Base-by-base conservation (phyloP, 768 basidiomycete species). In the Boletus patriciae region DNA sequence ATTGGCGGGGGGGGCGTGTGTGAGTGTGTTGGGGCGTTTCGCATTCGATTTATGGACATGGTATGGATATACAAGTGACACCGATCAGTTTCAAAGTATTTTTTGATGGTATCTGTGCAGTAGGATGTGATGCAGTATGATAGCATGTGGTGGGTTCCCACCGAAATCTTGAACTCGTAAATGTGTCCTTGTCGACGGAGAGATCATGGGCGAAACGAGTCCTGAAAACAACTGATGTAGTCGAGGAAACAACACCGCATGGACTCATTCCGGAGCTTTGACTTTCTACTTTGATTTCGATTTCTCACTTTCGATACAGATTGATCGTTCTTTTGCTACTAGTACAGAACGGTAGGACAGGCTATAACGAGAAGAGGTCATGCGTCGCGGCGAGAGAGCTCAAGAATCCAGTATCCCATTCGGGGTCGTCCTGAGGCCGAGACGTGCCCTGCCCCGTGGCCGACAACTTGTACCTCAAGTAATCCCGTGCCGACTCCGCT, bases 381-480 rank as follows among this genome's bases (percentile, higher is more conserved):
- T 46, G 36, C 18, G 56, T 38, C 33, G 54, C 45, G 3, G 40
- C 54, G 16, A 63, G 54, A 10, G 43, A 29, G 42, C 36, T 61
- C 56, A 70, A 54, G 50, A 72, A 70, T 8, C 46, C 61, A 5
- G 55, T 54, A 25, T 66, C 61, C 69, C 70, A 70, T 46, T 67
- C 68, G 6, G 36, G 57, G 19, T 70, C 69, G 9, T 58, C 62
- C 25, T 25, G 44, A 8, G 33, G n/a, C 16, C 49, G 36, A 16
- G 51, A 27, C 25, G 36, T 6, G 6, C 42, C 36, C 31, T 46
- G 43, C 23, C 46, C 49, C 18, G n/a, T 10, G 10, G 13, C 46
- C 7, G 50, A 57, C 37, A 43, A 27, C 51, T 71, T 71, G 49
- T 49, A 58, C 29, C 49, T 46, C 58, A 70, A 41, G 46, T 59